phyloP scores from a whole-genome alignment of 2,329 filamentous ascomycete genomes.

The Talaromyces sp. region DNA sequence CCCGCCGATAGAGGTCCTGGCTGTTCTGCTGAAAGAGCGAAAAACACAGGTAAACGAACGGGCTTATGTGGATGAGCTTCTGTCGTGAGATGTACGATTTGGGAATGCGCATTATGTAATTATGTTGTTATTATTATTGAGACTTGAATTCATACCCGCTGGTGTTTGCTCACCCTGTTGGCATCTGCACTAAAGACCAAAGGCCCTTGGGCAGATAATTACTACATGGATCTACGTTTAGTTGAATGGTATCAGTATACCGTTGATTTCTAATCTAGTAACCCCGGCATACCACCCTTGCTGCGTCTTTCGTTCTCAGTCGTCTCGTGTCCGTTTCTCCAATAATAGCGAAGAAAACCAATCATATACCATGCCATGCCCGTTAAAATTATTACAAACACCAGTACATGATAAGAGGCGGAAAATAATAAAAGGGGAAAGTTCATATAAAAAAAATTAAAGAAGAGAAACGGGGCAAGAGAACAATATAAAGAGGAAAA shows the following conservation, averaged over 20 bases:
- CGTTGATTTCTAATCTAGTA: not conserved
- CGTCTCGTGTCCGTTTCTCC: not conserved
- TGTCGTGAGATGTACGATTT: constrained; percentile 20
- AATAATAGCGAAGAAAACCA: constrained; percentile 10
- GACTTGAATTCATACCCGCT: not conserved
- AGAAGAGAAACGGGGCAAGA: not conserved
- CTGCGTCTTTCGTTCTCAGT: not conserved
- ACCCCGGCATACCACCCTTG: not conserved
- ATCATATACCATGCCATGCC: constrained; percentile 15
- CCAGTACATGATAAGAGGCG: constrained; percentile 11
- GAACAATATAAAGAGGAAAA: not conserved
- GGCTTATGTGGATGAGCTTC: constrained; percentile 55
- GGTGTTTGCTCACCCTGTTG: not conserved
- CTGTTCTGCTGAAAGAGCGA: constrained; percentile 67
- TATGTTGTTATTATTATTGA: not conserved
- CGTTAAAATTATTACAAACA: constrained; percentile 14
- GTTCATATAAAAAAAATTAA: not conserved
- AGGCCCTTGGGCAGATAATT: too few species aligned
- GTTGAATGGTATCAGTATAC: not conserved
- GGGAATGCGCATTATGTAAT: not conserved
- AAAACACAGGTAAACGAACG: constrained; percentile 46
- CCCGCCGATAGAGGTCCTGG: constrained; percentile 84
- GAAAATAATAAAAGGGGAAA: constrained; percentile 1
- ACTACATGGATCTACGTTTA: not conserved
- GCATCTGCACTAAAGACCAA: too few species aligned